phyloP scores from a whole-genome alignment of 1,139 yeast genomes.

The Diutina scorzettiae region DNA sequence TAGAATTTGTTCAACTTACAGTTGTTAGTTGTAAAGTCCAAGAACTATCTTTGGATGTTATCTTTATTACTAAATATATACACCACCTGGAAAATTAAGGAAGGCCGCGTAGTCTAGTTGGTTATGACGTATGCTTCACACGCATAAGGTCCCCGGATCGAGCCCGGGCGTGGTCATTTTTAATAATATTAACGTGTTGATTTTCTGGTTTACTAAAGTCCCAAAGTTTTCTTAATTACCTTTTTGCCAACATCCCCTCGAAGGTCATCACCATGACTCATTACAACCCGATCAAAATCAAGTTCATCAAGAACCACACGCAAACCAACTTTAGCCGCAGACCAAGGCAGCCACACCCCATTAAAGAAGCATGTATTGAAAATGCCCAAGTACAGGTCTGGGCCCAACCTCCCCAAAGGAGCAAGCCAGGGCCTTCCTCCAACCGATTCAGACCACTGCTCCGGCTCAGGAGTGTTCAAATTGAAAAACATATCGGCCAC shows the following conservation, averaged over 20 bases:
- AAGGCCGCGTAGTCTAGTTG: not conserved
- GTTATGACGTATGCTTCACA: not conserved
- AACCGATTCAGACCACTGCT: conserved; percentile 16
- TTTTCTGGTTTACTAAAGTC: not conserved
- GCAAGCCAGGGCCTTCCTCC: conserved; percentile 13
- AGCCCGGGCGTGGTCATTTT: not conserved
- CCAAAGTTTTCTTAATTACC: not conserved
- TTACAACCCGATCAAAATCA: conserved; percentile 39
- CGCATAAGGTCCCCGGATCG: not conserved
- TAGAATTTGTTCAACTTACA: too few relatives aligned
- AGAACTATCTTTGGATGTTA: too few relatives aligned
- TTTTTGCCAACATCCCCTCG: not conserved
- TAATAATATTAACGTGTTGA: not conserved
- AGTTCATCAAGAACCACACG: conserved; percentile 21
- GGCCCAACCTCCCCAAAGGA: conserved; percentile 26
- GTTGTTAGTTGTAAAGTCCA: too few relatives aligned
- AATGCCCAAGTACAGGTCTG: conserved; percentile 20
- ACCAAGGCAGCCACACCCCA: conserved; percentile 13
- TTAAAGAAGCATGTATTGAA: conserved; percentile 23
- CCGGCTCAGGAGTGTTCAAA: conserved; percentile 13
- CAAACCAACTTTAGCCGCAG: conserved; percentile 15
- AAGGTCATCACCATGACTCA: conserved; percentile 42
- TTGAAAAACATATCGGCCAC: conserved; percentile 50
- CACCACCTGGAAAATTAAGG: too few relatives aligned
- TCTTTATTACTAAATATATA: too few relatives aligned